Conservation (phyloP, 495 filamentous ascomycete species). For the Friedmanniomyces endolithicus region DNA sequence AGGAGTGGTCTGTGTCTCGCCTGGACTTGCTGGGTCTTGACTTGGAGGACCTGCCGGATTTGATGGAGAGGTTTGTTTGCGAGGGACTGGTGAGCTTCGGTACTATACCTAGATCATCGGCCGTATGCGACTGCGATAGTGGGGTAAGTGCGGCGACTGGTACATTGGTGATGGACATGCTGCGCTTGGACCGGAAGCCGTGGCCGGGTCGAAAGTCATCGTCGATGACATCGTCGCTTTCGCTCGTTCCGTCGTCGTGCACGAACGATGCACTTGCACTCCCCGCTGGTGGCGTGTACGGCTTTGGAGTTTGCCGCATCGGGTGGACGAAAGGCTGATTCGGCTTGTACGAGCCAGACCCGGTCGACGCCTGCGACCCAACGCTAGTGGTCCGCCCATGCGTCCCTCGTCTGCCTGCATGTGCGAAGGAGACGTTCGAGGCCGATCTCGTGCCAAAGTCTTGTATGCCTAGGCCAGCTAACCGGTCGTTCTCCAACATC, state of each 20-base stretch:
- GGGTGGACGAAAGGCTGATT: slow-evolving; percentile 45
- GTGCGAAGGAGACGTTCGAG: slow-evolving; percentile 26
- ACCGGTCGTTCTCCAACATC: slow-evolving; percentile 42
- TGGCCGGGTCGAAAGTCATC: slow-evolving; percentile 26
- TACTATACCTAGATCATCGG: slow-evolving; percentile 31
- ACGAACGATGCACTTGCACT: slow-evolving; percentile 39
- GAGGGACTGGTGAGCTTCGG: slow-evolving; percentile 37
- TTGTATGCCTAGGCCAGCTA: slow-evolving; percentile 42
- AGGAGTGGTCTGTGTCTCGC: slow-evolving; percentile 14
- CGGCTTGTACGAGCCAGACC: slow-evolving; percentile 37
- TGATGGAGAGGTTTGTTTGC: slow-evolving; percentile 42
- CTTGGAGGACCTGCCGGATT: slow-evolving; percentile 24
- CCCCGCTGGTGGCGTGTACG: slow-evolving; percentile 43
- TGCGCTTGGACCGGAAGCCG: slow-evolving; percentile 17
- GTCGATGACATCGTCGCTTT: slow-evolving; percentile 27
- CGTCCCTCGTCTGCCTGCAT: slow-evolving; percentile 25
- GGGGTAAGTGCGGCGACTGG: slow-evolving; percentile 17
- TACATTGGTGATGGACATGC: slow-evolving; percentile 22
- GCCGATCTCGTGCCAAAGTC: slow-evolving; percentile 35
- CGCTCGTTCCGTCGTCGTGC: slow-evolving; percentile 33
- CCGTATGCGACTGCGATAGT: slow-evolving; percentile 29
- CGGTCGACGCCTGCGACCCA: slow-evolving; percentile 43
- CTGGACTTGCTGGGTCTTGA: neutral
- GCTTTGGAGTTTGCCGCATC: slow-evolving; percentile 46
- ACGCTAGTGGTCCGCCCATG: slow-evolving; percentile 46